Conservation (phyloP, 148 eudicot species). For the Fagopyrum tataricum region DNA sequence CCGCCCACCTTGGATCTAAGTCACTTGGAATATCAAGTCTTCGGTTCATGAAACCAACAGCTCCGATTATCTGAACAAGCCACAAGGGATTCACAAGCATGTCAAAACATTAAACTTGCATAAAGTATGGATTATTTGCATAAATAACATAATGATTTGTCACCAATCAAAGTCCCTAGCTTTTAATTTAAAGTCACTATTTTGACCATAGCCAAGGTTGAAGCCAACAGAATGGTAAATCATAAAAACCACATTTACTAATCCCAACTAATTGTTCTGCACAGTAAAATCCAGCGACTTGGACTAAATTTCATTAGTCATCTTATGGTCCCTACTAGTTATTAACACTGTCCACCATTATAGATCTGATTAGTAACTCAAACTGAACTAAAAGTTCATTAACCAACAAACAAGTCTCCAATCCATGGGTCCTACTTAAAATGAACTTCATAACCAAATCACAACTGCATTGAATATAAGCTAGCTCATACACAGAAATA, state of each 20-base stretch:
- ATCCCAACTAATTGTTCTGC: too few species aligned
- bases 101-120: not conserved
- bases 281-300: too few species aligned
- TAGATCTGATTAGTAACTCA: not conserved
- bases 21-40: conserved; percentile 70
- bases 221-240: too few species aligned
- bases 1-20: conserved; percentile 62
- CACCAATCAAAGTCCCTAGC: not conserved
- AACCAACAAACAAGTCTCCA: not conserved
- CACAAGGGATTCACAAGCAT: not conserved
- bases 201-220: too few species aligned
- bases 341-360: not conserved
- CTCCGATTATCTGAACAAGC: conserved; percentile 62
- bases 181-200: not conserved
- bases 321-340: not conserved
- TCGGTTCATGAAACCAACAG: conserved; percentile 85
- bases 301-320: too few species aligned
- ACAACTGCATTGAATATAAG: not conserved
- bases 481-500: not conserved
- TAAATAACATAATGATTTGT: not conserved
- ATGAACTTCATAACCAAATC: not conserved
- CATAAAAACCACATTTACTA: too few species aligned
- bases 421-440: not conserved
- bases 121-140: not conserved
- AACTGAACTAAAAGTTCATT: not conserved